A percentile compares a stretch with the other conserved stretches of the same genome.
These are phyloP conservation scores for Colletotrichum noveboracense DNA, from an alignment of 2,329 filamentous ascomycete species.

Conservation along the genomic window DNA sequence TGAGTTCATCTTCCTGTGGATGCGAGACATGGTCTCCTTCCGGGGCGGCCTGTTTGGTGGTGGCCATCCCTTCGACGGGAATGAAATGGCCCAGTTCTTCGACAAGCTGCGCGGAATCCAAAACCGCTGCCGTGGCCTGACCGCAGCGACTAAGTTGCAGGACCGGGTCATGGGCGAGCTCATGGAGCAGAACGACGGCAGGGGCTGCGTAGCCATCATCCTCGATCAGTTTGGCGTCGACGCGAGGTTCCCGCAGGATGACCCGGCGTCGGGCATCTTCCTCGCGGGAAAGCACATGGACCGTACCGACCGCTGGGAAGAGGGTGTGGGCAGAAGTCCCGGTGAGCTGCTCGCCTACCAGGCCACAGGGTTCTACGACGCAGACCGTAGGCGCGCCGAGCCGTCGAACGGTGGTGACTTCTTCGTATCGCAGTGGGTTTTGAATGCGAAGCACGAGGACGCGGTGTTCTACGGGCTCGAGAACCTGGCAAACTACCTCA, in stretches of 20 bases:
- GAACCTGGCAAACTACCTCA: conserved; percentile 33
- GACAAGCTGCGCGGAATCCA: conserved; percentile 43
- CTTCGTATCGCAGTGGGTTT: neutral
- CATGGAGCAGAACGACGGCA: conserved; percentile 35
- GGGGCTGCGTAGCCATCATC: conserved; percentile 37
- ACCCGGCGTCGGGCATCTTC: conserved; percentile 30
- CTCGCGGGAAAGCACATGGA: neutral
- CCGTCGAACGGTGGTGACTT: neutral
- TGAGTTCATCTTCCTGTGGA: neutral
- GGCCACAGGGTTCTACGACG: neutral
- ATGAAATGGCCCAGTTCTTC: conserved; percentile 43
- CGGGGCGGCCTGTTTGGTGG: neutral
- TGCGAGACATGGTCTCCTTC: neutral
- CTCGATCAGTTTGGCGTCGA: conserved; percentile 27
- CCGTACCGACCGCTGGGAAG: neutral
- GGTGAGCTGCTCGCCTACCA: neutral
- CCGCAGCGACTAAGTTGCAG: conserved; percentile 1
- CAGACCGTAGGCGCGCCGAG: neutral
- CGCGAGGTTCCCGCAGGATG: neutral
- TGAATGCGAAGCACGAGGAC: conserved; percentile 28
- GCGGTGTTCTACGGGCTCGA: conserved; percentile 28
- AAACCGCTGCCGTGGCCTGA: conserved; percentile 40
- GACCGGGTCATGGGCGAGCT: conserved; percentile 32
- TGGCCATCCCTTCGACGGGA: conserved; percentile 36
- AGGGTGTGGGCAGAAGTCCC: neutral